phyloP scores from a whole-genome alignment of 768 basidiomycete species.

The Neoboletus subvelutipes region DNA sequence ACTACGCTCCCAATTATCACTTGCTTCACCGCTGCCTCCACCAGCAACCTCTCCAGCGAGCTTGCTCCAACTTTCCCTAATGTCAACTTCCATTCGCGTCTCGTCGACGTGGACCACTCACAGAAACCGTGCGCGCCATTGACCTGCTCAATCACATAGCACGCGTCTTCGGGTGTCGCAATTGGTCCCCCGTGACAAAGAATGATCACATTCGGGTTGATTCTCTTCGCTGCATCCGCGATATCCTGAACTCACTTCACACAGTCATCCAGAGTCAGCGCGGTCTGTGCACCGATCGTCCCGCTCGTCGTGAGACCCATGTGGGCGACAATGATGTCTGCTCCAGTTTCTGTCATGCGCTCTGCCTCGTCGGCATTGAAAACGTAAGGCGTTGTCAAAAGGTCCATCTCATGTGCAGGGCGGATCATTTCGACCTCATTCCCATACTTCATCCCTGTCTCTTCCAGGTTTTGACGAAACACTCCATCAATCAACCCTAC shows the following conservation, averaged over 20 bases:
- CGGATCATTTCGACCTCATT: constrained; percentile 34
- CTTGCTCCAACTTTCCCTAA: constrained; percentile 23
- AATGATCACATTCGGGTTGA: constrained; percentile 21
- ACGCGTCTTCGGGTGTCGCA: constrained; percentile 23
- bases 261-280: constrained; percentile 23
- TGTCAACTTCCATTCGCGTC: background rate
- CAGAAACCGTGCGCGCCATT: constrained; percentile 26
- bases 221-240: constrained; percentile 13
- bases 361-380: constrained; percentile 29
- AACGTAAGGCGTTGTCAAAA: constrained; percentile 29
- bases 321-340: constrained; percentile 27
- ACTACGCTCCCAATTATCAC: constrained; percentile 4
- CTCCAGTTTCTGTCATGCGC: constrained; percentile 26
- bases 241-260: constrained; percentile 22
- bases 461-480: constrained; percentile 32
- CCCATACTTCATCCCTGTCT: constrained; percentile 31
- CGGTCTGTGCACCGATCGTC: constrained; percentile 26
- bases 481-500: constrained; percentile 29
- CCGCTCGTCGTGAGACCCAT: constrained; percentile 33
- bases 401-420: constrained; percentile 21
- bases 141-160: constrained; percentile 19
- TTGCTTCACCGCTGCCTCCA: constrained; percentile 23
- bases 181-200: constrained; percentile 29
- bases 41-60: constrained; percentile 25
- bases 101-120: constrained; percentile 2